phyloP scores from a whole-genome alignment of 148 eudicot genomes.

The Heliosperma pusillum region DNA sequence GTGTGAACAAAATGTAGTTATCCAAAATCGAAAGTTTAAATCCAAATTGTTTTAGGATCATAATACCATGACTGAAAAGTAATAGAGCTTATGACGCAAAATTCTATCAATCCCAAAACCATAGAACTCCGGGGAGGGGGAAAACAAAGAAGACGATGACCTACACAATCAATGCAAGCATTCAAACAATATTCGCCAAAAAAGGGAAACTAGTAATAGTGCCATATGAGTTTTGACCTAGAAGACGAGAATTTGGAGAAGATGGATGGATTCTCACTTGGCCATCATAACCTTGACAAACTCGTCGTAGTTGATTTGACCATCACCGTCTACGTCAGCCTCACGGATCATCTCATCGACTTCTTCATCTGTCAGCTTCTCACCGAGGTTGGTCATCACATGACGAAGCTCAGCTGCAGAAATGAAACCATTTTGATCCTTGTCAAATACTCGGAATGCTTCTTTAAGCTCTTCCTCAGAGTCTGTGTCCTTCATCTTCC shows the following conservation, averaged over 20 bases:
- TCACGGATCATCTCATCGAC: constrained; percentile 48
- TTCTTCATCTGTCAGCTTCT: constrained; percentile 43
- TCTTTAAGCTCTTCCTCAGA: constrained; percentile 43
- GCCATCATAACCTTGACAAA: constrained; percentile 50
- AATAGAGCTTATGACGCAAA: constrained; percentile 21
- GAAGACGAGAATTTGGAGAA: constrained; percentile 22
- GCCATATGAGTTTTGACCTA: constrained; percentile 32
- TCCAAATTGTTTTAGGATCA: constrained; percentile 29
- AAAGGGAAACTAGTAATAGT: constrained; percentile 20
- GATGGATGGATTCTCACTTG: constrained; percentile 32
- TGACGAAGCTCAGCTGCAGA: constrained; percentile 47
- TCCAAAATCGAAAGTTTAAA: constrained; percentile 24
- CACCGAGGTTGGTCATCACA: constrained; percentile 46
- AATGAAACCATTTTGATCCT: constrained; percentile 46
- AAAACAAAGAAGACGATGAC: constrained; percentile 18
- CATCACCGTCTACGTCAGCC: constrained; percentile 46
- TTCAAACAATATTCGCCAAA: neutral
- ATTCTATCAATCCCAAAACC: constrained; percentile 26
- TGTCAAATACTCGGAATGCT: constrained; percentile 47
- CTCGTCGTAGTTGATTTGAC: constrained; percentile 48
- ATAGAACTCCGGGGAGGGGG: constrained; percentile 20
- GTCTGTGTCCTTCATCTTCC: constrained; percentile 44
- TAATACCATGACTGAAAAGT: constrained; percentile 12
- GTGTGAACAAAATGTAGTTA: constrained; percentile 21
- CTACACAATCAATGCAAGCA: constrained; percentile 33